Evolutionary conservation across 1,284 basidiomycete genomes (phyloP).

Genomic region (Heterobasidion parviporum): DNA sequence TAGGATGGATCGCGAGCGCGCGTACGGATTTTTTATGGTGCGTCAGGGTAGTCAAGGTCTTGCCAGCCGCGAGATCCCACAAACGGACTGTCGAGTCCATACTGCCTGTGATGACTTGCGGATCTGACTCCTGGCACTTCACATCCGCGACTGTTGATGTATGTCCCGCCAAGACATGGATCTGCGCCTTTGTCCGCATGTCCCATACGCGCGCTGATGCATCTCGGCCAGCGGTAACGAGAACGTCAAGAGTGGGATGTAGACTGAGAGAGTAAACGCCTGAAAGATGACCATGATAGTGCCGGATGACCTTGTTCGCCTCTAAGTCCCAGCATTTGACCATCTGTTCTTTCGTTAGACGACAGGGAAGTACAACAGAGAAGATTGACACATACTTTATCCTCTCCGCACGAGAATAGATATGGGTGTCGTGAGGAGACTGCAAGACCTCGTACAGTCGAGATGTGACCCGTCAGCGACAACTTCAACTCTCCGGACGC

Average conservation of each 20-base stretch:
- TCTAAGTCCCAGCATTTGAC: conserved; percentile 99
- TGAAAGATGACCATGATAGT: conserved; percentile 96
- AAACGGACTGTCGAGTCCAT: conserved; percentile 97
- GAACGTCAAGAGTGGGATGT: conserved; percentile 92
- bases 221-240: conserved; percentile 93
- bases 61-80: conserved; percentile 98
- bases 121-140: conserved; percentile 92
- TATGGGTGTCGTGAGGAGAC: conserved; percentile 93
- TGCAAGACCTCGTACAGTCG: conserved; percentile 90
- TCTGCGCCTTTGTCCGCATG: conserved; percentile 95
- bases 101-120: conserved; percentile 94
- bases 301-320: conserved; percentile 96
- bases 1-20: conserved; percentile 89
- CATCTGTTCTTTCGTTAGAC: conserved; percentile 56
- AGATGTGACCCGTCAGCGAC: conserved; percentile 95
- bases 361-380: not conserved
- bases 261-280: conserved; percentile 89
- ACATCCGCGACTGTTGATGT: conserved; percentile 93
- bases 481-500: conserved; percentile 94
- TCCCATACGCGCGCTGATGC: conserved; percentile 98
- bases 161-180: conserved; percentile 91
- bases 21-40: conserved; percentile 99
- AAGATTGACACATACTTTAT: conserved; percentile 59
- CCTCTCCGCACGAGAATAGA: conserved; percentile 94
- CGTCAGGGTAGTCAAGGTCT: conserved; percentile 90